Evolutionary conservation across 2,329 filamentous ascomycete species (phyloP).

Genomic region (Emmonsia crescens): DNA sequence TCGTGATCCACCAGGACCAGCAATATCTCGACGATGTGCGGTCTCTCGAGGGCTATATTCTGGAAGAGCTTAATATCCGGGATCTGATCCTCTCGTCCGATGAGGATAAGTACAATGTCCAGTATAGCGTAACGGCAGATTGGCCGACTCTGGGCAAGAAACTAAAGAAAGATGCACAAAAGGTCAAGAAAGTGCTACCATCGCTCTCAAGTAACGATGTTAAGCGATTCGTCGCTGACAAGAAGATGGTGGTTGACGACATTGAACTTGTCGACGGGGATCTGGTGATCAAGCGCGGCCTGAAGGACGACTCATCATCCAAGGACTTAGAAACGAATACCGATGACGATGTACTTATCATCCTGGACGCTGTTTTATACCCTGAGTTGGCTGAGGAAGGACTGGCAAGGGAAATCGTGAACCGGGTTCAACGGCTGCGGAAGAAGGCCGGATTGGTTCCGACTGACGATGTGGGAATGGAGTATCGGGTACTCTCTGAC

Average conservation of each 20-base stretch:
- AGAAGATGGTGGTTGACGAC: constrained; percentile 71
- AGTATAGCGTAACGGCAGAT: constrained; percentile 81
- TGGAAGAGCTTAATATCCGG: constrained; percentile 81
- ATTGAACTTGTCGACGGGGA: constrained; percentile 76
- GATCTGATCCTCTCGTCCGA: constrained; percentile 76
- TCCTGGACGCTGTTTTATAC: constrained; percentile 74
- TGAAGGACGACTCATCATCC: constrained; percentile 60
- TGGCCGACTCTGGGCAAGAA: constrained; percentile 95
- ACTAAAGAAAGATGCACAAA: constrained; percentile 85
- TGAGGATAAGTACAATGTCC: constrained; percentile 82
- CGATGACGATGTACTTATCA: constrained; percentile 79
- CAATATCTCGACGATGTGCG: constrained; percentile 79
- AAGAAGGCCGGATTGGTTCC: constrained; percentile 88
- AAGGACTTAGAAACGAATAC: constrained; percentile 76
- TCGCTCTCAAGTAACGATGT: constrained; percentile 68
- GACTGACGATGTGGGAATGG: constrained; percentile 93
- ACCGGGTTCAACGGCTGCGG: constrained; percentile 79
- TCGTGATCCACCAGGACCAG: constrained; percentile 75
- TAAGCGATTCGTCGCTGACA: constrained; percentile 61
- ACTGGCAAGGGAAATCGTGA: constrained; percentile 81
- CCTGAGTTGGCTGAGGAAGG: constrained; percentile 82
- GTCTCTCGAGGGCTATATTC: constrained; percentile 77
- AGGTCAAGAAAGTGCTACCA: constrained; percentile 84
- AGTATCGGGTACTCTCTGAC: constrained; percentile 72
- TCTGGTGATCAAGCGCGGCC: constrained; percentile 66